Evolutionary conservation across 192 early-diverging fungal species (phyloP).

Genomic region (Coemansia brasiliensis): DNA sequence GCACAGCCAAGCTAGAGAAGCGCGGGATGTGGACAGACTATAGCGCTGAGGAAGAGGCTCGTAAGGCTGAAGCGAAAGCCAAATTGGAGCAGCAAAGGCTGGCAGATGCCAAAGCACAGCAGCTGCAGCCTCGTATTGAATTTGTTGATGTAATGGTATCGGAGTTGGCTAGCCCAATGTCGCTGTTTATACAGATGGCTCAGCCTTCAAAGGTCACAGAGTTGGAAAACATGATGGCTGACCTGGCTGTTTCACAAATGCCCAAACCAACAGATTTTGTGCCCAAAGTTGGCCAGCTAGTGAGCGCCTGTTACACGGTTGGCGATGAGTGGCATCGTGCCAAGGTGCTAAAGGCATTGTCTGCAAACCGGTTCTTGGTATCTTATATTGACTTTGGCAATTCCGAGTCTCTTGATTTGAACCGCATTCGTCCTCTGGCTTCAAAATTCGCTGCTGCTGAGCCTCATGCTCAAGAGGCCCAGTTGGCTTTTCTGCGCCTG

Average conservation of each 20-base stretch:
- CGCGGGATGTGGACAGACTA: constrained; percentile 75
- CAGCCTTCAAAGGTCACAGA: constrained; percentile 56
- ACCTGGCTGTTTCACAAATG: constrained; percentile 66
- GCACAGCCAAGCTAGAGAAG: constrained; percentile 65
- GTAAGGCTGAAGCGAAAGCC: constrained; percentile 20
- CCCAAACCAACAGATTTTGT: constrained; percentile 42
- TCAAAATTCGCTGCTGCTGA: constrained; percentile 66
- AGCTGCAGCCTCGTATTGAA: constrained; percentile 58
- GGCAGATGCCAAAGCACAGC: constrained; percentile 31
- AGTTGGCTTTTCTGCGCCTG: constrained; percentile 79
- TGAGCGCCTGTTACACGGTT: constrained; percentile 82
- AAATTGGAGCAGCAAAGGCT: constrained; percentile 35
- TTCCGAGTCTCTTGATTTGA: constrained; percentile 71
- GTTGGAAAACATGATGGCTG: constrained; percentile 84
- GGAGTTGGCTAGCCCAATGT: constrained; percentile 60
- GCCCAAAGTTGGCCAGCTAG: constrained; percentile 70
- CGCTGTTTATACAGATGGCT: constrained; percentile 68
- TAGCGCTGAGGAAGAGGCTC: constrained; percentile 19
- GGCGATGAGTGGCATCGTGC: constrained; percentile 93
- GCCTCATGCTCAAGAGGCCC: constrained; percentile 79
- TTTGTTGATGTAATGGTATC: constrained; percentile 75
- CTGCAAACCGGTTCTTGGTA: constrained; percentile 66
- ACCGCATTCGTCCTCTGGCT: constrained; percentile 76
- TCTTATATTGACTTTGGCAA: constrained; percentile 96
- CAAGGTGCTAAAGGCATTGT: constrained; percentile 64